Conservation (phyloP, 2,329 filamentous ascomycete species). For the Knoxdaviesia proteae region DNA sequence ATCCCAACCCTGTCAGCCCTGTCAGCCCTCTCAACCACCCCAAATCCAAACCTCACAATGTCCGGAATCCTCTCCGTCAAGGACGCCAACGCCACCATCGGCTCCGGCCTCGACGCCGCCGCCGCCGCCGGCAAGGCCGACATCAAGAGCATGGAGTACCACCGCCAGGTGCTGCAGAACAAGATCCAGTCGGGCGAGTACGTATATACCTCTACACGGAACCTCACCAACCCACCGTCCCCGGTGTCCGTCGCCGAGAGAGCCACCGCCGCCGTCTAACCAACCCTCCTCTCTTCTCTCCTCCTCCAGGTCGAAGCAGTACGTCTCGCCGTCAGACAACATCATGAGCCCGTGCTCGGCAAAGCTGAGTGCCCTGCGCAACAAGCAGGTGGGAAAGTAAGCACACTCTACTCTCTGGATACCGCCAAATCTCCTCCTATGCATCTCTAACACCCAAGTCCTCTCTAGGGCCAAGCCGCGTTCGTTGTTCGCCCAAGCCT, state of each 20-base stretch:
- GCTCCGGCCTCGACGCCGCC: conserved; percentile 10
- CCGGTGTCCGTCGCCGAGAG: too few relatives aligned
- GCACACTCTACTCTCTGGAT: conserved; percentile 11
- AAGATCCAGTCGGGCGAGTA: conserved; percentile 47
- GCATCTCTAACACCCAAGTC: conserved; percentile 1
- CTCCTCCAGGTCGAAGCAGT: conserved; percentile 24
- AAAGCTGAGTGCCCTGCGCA: conserved; percentile 63
- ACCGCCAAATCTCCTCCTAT: not conserved
- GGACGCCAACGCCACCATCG: conserved; percentile 39
- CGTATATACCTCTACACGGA: conserved; percentile 10
- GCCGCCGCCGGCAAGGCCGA: conserved; percentile 18
- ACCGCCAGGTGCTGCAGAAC: conserved; percentile 52
- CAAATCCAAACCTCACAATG: conserved; percentile 30
- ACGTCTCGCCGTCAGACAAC: conserved; percentile 69
- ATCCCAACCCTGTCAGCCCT: too few relatives aligned
- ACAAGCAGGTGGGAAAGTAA: conserved; percentile 61
- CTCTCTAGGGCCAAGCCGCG: conserved; percentile 37
- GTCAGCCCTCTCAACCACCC: not conserved
- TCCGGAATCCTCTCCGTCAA: conserved; percentile 40
- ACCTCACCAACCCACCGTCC: not conserved
- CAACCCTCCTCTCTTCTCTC: conserved; percentile 2
- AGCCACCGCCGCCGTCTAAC: not conserved
- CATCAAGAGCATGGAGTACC: conserved; percentile 54
- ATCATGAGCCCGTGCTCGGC: conserved; percentile 75
- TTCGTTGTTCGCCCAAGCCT: conserved; percentile 46